Evolutionary conservation across 768 basidiomycete species (phyloP), one percentile per base, ranked within the genome.

Genomic region (Mycena maculata): DNA sequence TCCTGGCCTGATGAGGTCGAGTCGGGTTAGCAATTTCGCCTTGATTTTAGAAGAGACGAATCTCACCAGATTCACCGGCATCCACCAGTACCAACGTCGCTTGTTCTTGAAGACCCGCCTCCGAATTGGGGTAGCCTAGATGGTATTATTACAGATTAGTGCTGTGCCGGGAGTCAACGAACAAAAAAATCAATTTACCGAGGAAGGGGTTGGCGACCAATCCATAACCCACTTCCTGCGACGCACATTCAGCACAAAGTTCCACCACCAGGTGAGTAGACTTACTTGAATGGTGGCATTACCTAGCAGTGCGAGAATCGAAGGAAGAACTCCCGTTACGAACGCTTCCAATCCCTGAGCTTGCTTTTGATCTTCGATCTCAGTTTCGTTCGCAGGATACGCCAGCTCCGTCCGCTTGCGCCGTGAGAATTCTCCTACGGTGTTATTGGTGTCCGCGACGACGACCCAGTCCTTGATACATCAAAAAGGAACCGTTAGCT

Each of bases 11-110:
- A 41, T 18, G 36, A 15, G 44, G 25, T n/a, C n/a, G n/a, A n/a
- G n/a, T n/a, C n/a, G n/a, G n/a, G n/a, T n/a, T n/a, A n/a, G n/a
- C n/a, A n/a, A n/a, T n/a, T n/a, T n/a, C n/a, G n/a, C n/a, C n/a
- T n/a, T n/a, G n/a, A n/a, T n/a, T n/a, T n/a, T n/a, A n/a, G 27
- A 9, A 41, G 47, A 38, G 28, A 49, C 39, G 48, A 4, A 60
- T 60, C 47, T 50, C 59, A 60, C 59, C 59, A 60, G 59, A 60
- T 60, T 60, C 59, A 38, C 59, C 59, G 16, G 47, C 59, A 60
- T 60, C 59, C 11, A 60, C 59, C 27, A 60, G 27, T 49, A 20
- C 59, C 59, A 60, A 41, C 38, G 47, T 60, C 38, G 23, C 47
- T 50, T 60, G 59, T 30, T 60, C 25, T 50, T 60, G 59, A 41